Evolutionary conservation across 2,329 filamentous ascomycete species (phyloP).

Genomic region (Aspergillus pseudoviridinutans): DNA sequence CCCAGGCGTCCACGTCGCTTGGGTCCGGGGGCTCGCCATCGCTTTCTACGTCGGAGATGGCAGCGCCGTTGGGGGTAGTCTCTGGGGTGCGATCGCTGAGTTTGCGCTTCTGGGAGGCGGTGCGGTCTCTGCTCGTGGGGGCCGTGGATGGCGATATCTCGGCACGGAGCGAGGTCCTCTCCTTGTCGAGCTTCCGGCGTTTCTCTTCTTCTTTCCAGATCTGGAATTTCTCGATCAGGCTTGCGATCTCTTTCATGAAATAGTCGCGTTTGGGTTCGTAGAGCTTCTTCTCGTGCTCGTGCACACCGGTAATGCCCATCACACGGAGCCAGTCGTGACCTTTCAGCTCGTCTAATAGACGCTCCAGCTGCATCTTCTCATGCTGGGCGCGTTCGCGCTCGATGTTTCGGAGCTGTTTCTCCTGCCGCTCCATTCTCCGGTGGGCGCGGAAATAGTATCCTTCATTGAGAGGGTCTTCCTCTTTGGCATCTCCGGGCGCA

Average conservation of each 20-base stretch:
- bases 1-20: slow-evolving; percentile 66
- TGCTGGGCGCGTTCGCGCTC: slow-evolving; percentile 64
- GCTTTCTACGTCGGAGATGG: slow-evolving; percentile 25
- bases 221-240: slow-evolving; percentile 80
- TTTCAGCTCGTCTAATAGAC: slow-evolving; percentile 73
- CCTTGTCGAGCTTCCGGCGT: slow-evolving; percentile 70
- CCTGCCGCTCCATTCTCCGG: slow-evolving; percentile 58
- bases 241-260: slow-evolving; percentile 78
- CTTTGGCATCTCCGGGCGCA: slow-evolving; percentile 14
- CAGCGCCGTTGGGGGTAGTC: slow-evolving; percentile 6
- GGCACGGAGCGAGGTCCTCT: slow-evolving; percentile 43
- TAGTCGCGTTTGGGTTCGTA: slow-evolving; percentile 82
- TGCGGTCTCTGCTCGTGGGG: slow-evolving; percentile 39
- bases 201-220: slow-evolving; percentile 89
- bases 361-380: slow-evolving; percentile 62
- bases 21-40: slow-evolving; percentile 58
- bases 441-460: slow-evolving; percentile 56
- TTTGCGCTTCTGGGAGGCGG: slow-evolving; percentile 31
- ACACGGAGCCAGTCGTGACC: slow-evolving; percentile 89
- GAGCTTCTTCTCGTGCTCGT: slow-evolving; percentile 77
- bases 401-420: slow-evolving; percentile 65
- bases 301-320: slow-evolving; percentile 82
- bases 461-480: slow-evolving; percentile 54
- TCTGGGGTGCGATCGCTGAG: slow-evolving; percentile 17
- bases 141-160: slow-evolving; percentile 23